These are phyloP conservation scores for Metschnikowia cerradonensis DNA, from an alignment of 805 yeast species.

Conservation along the genomic window DNA sequence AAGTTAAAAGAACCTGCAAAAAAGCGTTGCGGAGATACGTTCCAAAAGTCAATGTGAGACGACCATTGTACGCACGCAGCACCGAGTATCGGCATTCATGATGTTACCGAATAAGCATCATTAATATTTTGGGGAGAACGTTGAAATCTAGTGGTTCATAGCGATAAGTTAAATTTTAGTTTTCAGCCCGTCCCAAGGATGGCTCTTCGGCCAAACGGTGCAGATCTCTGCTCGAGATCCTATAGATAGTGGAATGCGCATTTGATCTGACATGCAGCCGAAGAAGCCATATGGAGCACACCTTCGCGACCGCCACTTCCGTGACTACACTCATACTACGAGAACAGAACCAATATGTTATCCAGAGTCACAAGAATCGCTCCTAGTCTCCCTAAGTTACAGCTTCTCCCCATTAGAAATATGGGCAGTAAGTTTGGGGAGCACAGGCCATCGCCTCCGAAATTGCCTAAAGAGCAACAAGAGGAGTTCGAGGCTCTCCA, in stretches of 20 bases:
- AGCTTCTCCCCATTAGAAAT: neutral
- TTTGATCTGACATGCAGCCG: neutral
- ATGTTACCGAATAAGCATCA: neutral
- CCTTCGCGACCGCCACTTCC: neutral
- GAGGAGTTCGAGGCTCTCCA: conserved; percentile 89
- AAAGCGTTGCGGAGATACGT: neutral
- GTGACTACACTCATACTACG: neutral
- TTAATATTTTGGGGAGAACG: neutral
- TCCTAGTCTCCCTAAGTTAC: neutral
- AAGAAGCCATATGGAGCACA: neutral
- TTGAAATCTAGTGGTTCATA: neutral
- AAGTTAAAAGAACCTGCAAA: neutral
- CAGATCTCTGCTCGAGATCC: neutral
- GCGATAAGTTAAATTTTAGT: no score
- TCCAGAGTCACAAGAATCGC: neutral
- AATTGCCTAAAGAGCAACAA: conserved; percentile 74
- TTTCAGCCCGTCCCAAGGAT: neutral
- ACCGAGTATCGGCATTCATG: conserved; percentile 3
- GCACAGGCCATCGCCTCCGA: conserved; percentile 53
- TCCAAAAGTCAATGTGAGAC: neutral
- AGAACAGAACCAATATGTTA: neutral
- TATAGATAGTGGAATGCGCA: neutral
- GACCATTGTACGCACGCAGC: neutral
- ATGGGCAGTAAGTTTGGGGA: conserved; percentile 20
- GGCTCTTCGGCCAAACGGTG: neutral